Base-by-base conservation (phyloP, 352 stramenopile species). In the Aphanomyces cochlioides region DNA sequence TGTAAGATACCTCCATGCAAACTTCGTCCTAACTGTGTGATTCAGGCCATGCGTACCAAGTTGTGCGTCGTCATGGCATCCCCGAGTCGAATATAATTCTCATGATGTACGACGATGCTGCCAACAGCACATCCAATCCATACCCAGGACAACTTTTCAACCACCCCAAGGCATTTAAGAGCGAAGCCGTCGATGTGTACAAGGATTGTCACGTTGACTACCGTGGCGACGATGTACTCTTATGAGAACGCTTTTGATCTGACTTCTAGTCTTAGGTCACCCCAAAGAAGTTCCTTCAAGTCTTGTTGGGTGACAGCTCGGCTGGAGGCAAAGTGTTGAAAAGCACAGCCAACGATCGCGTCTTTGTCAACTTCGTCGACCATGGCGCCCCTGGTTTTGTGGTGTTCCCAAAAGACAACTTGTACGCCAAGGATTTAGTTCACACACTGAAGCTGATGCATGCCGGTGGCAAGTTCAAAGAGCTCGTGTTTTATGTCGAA, bases 91-190 rank as follows among this genome's bases (percentile, higher is more conserved):
- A 96, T 67, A 89, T 97, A 41, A 84, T 98, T 66, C 83, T 96
- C 47, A 96, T 98, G 90, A 96, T 93, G 86, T 96, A 94, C 78
- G 89, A 97, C 74, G 92, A 98, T 72, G 85, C 92, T n/a, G 89
- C 90, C 0, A 74, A 74, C 67, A 79, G 84, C 74, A 53, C 79
- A n/a, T 70, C 80, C 38, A 98, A 97, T 60, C 90, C 92, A 36
- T 94, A 93, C 72, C 84, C 85, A 0, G 92, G 90, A 3, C 77
- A 93, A 78, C 77, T 97, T 2, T 98, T 91, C 73, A 98, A 97
- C 75, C 82, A 88, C 15, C 90, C 90, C 19, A 79, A 78, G 19
- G 38, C 41, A 36, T 77, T 66, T 61, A 80, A 87, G 48, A 75
- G 75, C 4, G 63, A 78, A 7, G 76, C 86, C 4, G 77, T 92